Evolutionary conservation across 495 filamentous ascomycete genomes (phyloP).

Genomic region (Aspergillus incahuasiensis): DNA sequence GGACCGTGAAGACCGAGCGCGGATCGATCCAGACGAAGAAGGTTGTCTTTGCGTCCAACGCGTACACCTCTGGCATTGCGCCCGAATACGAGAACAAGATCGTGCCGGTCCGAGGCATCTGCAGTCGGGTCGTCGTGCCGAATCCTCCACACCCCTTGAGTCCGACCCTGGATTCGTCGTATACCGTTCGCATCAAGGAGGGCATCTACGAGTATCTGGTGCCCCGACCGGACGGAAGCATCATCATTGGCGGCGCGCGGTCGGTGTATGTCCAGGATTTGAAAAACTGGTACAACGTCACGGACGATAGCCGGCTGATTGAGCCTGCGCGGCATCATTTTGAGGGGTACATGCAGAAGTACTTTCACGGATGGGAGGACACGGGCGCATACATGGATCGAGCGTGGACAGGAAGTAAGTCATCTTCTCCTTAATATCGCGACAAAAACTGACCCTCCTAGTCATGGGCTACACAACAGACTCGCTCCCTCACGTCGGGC

Average conservation of each 20-base stretch:
- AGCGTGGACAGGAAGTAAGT: slow-evolving; percentile 51
- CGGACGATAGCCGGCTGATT: slow-evolving; percentile 44
- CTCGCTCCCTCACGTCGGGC: slow-evolving; percentile 39
- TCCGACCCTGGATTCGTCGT: not conserved
- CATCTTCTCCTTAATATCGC: slow-evolving; percentile 27
- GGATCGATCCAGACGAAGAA: slow-evolving; percentile 54
- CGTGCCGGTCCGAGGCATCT: slow-evolving; percentile 63
- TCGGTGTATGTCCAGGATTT: slow-evolving; percentile 30
- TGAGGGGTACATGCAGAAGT: slow-evolving; percentile 43
- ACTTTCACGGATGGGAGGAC: slow-evolving; percentile 48
- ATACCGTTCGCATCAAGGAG: not conserved
- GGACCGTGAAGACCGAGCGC: slow-evolving; percentile 55
- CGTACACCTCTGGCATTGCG: slow-evolving; percentile 68
- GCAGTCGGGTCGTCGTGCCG: slow-evolving; percentile 31
- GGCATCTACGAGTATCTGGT: slow-evolving; percentile 47
- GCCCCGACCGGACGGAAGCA: slow-evolving; percentile 44
- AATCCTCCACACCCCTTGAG: not conserved
- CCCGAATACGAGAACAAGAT: slow-evolving; percentile 66
- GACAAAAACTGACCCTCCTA: slow-evolving; percentile 35
- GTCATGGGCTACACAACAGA: slow-evolving; percentile 41
- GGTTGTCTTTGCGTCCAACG: slow-evolving; percentile 75
- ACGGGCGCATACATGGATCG: slow-evolving; percentile 36
- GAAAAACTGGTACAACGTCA: slow-evolving; percentile 45
- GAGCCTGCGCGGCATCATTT: slow-evolving; percentile 40
- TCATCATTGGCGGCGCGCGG: slow-evolving; percentile 51